Conservation (phyloP, 2,329 filamentous ascomycete genomes). For the Diaporthe velutina region DNA sequence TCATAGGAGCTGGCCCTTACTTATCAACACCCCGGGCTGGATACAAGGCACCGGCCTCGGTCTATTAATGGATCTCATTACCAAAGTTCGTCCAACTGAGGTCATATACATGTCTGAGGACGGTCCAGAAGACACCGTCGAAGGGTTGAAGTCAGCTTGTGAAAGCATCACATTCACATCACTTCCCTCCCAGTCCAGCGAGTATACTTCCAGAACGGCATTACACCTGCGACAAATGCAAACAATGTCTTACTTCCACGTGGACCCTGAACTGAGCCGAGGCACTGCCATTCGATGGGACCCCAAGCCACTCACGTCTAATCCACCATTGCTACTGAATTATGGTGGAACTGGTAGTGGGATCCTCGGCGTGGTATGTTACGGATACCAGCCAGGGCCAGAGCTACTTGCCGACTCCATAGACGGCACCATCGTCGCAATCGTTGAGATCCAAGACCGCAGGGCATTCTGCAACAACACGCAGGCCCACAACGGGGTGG, state of each 20-base stretch:
- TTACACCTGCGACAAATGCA: slow-evolving; percentile 80
- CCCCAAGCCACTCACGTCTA: slow-evolving; percentile 65
- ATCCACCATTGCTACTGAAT: slow-evolving; percentile 71
- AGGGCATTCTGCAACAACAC: slow-evolving; percentile 59
- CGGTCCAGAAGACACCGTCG: slow-evolving; percentile 69
- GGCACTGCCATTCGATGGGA: slow-evolving; percentile 58
- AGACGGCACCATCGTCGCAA: slow-evolving; percentile 77
- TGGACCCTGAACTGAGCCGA: slow-evolving; percentile 43
- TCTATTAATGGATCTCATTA: slow-evolving; percentile 70
- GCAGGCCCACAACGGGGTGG: too few species aligned
- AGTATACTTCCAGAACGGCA: slow-evolving; percentile 69
- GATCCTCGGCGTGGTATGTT: slow-evolving; percentile 75
- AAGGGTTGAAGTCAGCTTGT: slow-evolving; percentile 62
- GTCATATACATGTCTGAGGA: slow-evolving; percentile 78
- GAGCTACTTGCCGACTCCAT: slow-evolving; percentile 74
- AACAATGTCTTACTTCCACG: slow-evolving; percentile 84
- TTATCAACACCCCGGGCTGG: slow-evolving; percentile 84
- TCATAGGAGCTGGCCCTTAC: slow-evolving; percentile 62
- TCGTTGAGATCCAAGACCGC: slow-evolving; percentile 71
- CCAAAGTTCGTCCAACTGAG: slow-evolving; percentile 67
- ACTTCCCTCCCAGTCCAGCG: slow-evolving; percentile 71
- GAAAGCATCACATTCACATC: slow-evolving; percentile 57
- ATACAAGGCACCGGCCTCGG: slow-evolving; percentile 78
- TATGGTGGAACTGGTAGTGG: slow-evolving; percentile 66
- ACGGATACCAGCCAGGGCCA: slow-evolving; percentile 73